Evolutionary conservation across 208 protist genomes (phyloP).

Genomic region (Wallacemonas collosoma): DNA sequence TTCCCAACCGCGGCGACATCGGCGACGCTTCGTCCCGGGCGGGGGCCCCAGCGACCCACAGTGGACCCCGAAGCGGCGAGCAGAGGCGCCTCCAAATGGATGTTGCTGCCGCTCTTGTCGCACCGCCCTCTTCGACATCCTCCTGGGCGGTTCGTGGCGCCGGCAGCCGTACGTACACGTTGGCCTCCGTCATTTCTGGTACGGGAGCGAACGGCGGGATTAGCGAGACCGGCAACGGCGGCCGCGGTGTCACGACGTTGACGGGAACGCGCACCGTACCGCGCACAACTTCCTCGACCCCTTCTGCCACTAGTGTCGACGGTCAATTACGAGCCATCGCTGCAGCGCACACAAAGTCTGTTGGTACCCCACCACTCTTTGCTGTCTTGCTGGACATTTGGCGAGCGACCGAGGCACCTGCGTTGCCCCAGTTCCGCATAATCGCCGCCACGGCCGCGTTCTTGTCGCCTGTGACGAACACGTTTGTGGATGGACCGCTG

Average conservation of each 20-base stretch:
- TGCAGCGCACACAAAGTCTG: background rate
- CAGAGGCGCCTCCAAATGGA: conserved; percentile 37
- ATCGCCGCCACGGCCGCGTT: conserved; percentile 15
- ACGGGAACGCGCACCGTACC: background rate
- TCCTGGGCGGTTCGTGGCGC: conserved; percentile 55
- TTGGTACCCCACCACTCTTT: background rate
- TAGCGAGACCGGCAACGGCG: background rate
- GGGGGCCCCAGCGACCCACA: background rate
- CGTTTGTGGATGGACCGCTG: conserved; percentile 13
- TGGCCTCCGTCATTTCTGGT: conserved; percentile 8
- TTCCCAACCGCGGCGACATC: background rate
- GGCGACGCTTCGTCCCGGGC: background rate
- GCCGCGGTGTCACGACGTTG: background rate
- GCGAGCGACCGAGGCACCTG: conserved; percentile 21
- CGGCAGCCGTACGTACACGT: conserved; percentile 22
- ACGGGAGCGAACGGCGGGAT: background rate
- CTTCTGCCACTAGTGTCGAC: background rate
- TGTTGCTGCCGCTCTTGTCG: conserved; percentile 54
- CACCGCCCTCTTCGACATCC: conserved; percentile 26
- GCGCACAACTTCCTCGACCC: background rate
- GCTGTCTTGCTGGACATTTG: conserved; percentile 5
- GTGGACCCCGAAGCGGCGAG: background rate
- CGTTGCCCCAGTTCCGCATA: conserved; percentile 4
- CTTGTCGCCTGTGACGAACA: conserved; percentile 26
- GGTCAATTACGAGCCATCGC: conserved; percentile 1